phyloP scores from a whole-genome alignment of 768 basidiomycete genomes.

The Clitopilus passeckerianus region DNA sequence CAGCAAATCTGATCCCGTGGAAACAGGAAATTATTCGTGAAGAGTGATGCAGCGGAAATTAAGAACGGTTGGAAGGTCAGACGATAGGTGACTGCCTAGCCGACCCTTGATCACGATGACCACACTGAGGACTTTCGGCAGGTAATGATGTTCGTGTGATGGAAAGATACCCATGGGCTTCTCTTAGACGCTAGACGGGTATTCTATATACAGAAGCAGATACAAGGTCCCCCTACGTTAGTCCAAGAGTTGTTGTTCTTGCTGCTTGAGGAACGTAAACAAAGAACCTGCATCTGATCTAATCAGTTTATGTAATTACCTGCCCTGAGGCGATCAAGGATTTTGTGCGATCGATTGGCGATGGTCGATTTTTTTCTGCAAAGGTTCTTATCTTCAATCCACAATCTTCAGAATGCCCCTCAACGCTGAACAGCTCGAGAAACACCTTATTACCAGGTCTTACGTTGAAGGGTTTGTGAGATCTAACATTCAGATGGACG shows the following conservation, averaged over 20 bases:
- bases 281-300: constrained; percentile 8
- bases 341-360: constrained; percentile 5
- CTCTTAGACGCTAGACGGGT: too few relatives aligned
- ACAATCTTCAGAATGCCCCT: constrained; percentile 47
- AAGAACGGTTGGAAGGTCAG: background rate
- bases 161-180: too few relatives aligned
- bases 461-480: constrained; percentile 86
- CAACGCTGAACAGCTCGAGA: constrained; percentile 70
- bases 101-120: background rate
- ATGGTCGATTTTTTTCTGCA: constrained; percentile 7
- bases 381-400: constrained; percentile 13
- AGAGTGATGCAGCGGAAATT: background rate
- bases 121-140: background rate
- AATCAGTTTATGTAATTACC: constrained; percentile 12
- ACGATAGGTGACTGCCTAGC: background rate
- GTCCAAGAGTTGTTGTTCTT: too few relatives aligned
- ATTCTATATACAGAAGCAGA: too few relatives aligned
- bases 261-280: too few relatives aligned
- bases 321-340: constrained; percentile 16
- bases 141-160: too few relatives aligned
- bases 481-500: constrained; percentile 5
- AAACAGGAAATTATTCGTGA: background rate
- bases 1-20: background rate
- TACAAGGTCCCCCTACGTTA: too few relatives aligned
- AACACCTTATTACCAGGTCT: constrained; percentile 81